Evolutionary conservation across 2,329 filamentous ascomycete genomes (phyloP).

Genomic region (Talaromyces sp.): DNA sequence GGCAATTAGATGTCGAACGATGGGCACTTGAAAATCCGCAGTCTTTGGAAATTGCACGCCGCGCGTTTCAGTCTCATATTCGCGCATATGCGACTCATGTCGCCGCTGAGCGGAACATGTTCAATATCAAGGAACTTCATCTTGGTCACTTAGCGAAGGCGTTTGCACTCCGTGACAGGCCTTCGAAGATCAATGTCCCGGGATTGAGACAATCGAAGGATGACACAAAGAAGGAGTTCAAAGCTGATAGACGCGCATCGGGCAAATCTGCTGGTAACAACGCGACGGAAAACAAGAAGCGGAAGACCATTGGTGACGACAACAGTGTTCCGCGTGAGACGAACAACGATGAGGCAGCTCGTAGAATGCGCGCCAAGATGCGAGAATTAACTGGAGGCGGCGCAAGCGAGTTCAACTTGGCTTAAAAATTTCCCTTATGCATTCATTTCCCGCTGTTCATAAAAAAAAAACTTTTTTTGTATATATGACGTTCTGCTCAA

Average conservation of each 20-base stretch:
- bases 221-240: constrained; percentile 44
- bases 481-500: constrained; percentile 37
- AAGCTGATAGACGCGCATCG: constrained; percentile 36
- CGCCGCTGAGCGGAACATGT: constrained; percentile 74
- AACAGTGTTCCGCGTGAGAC: constrained; percentile 25
- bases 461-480: constrained; percentile 22
- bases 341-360: constrained; percentile 44
- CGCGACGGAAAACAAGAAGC: constrained; percentile 21
- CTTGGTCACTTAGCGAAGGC: constrained; percentile 91
- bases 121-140: constrained; percentile 88
- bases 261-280: constrained; percentile 6
- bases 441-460: constrained; percentile 14
- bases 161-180: constrained; percentile 83
- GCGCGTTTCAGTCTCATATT: constrained; percentile 86
- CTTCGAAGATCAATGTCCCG: constrained; percentile 65
- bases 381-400: constrained; percentile 45
- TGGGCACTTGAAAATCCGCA: constrained; percentile 61
- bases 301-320: constrained; percentile 24
- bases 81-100: constrained; percentile 93
- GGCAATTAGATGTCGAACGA: constrained; percentile 61
- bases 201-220: constrained; percentile 46
- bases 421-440: constrained; percentile 28
- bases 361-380: constrained; percentile 52
- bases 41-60: constrained; percentile 72
- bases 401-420: constrained; percentile 56